Percentiles rank a stretch among this genome's conserved stretches.
phyloP scores from a whole-genome alignment of 2,329 filamentous ascomycete species.

The Boeremia lycopersici region DNA sequence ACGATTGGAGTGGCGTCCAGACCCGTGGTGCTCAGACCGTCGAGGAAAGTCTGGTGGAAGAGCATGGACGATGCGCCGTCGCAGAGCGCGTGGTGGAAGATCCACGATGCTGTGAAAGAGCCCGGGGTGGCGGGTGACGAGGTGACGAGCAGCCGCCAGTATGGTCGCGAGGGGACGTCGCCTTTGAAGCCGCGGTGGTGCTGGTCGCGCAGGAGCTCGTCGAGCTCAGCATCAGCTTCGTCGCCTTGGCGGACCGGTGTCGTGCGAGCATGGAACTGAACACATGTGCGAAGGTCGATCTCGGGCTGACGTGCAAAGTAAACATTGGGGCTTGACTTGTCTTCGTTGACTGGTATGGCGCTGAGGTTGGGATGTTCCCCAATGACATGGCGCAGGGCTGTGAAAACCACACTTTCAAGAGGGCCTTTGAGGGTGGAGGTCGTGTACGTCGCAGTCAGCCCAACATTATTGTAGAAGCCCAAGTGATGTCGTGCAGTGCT shows the following conservation, averaged over 20 bases:
- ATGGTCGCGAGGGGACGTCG: constrained; percentile 38
- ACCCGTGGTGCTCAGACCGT: constrained; percentile 34
- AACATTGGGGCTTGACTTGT: constrained; percentile 44
- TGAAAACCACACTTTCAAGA: constrained; percentile 1
- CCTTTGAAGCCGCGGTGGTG: constrained; percentile 50
- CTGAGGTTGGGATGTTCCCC: constrained; percentile 51
- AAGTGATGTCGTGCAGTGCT: constrained; percentile 52
- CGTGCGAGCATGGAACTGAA: constrained; percentile 41
- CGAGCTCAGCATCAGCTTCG: constrained; percentile 48
- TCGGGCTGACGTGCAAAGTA: constrained; percentile 54
- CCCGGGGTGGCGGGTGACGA: constrained; percentile 2
- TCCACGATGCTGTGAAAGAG: constrained; percentile 52
- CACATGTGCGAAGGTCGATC: constrained; percentile 49
- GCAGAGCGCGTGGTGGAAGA: constrained; percentile 57
- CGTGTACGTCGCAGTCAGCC: constrained; percentile 44
- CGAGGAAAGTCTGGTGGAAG: constrained; percentile 53
- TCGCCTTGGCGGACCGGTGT: constrained; percentile 20
- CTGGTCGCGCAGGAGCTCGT: constrained; percentile 49
- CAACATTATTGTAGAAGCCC: constrained; percentile 53
- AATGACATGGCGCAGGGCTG: constrained; percentile 46
- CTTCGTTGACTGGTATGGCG: constrained; percentile 50
- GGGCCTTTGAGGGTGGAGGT: background rate
- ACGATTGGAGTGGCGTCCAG: constrained; percentile 15
- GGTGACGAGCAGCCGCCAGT: constrained; percentile 53
- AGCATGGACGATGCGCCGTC: constrained; percentile 55